A percentile compares a stretch with the other conserved stretches of the same genome.
Conservation (phyloP, 2,329 filamentous ascomycete genomes). For the Macroventuria anomochaeta region DNA sequence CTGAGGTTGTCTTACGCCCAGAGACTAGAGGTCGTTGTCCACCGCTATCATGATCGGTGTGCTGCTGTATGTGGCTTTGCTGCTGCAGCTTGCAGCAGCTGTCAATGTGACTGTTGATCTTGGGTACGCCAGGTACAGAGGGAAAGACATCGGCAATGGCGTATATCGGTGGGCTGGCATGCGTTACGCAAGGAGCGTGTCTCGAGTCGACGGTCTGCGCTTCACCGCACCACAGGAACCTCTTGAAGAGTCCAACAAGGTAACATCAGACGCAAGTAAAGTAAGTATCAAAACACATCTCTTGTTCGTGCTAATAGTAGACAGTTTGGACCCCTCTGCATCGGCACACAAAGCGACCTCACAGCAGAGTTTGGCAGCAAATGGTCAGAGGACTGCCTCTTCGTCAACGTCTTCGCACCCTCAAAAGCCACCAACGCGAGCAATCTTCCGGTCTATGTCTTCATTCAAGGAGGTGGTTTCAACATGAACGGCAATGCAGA, state of each 20-base stretch:
- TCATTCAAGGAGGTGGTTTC: constrained; percentile 52
- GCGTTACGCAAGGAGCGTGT: constrained; percentile 64
- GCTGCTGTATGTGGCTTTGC: constrained; percentile 34
- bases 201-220: constrained; percentile 50
- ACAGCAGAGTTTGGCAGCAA: constrained; percentile 35
- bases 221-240: constrained; percentile 74
- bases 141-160: constrained; percentile 61
- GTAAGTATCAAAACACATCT: neutral
- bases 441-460: constrained; percentile 49
- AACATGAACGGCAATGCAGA: constrained; percentile 46
- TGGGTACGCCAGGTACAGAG: constrained; percentile 70
- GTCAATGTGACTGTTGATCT: constrained; percentile 63
- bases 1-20: neutral
- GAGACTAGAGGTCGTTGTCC: neutral
- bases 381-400: constrained; percentile 50
- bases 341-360: constrained; percentile 35
- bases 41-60: constrained; percentile 25
- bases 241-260: constrained; percentile 50
- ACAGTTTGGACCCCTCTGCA: constrained; percentile 45
- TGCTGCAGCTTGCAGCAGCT: constrained; percentile 36
- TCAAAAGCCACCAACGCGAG: constrained; percentile 41
- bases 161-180: constrained; percentile 77
- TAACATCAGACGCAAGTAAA: constrained; percentile 54
- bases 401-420: constrained; percentile 49
- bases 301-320: neutral